A percentile compares a stretch with the other conserved stretches of the same genome.
Evolutionary conservation across 208 protist species (phyloP).

Genomic region (Leishmania lainsoni): DNA sequence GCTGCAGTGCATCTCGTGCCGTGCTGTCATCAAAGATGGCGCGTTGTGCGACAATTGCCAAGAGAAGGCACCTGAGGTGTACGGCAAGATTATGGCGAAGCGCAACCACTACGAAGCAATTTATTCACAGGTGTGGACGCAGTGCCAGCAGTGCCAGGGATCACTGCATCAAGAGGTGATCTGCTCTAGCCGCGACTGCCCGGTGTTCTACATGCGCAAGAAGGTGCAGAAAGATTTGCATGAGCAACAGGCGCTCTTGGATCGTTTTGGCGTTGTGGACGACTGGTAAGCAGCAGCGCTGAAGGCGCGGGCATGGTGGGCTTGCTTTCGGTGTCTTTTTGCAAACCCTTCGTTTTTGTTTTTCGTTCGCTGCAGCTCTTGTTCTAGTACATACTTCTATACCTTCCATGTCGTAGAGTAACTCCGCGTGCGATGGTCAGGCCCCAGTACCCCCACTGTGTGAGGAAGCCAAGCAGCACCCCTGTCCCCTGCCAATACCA

Average conservation of each 20-base stretch:
- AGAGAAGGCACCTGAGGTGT: conserved; percentile 91
- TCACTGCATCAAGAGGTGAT: conserved; percentile 98
- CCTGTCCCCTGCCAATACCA: neutral
- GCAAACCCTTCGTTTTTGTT: neutral
- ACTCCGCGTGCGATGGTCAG: neutral
- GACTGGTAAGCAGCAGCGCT: conserved; percentile 78
- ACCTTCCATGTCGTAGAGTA: neutral
- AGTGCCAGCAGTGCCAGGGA: conserved; percentile 99
- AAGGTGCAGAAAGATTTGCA: conserved; percentile 99
- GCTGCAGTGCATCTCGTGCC: conserved; percentile 97
- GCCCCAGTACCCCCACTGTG: neutral
- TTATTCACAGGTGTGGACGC: conserved; percentile 98
- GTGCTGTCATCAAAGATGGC: conserved; percentile 72
- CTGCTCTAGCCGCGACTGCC: conserved; percentile 97
- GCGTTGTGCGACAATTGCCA: conserved; percentile 94
- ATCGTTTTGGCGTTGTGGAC: conserved; percentile 94
- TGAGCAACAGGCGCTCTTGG: conserved; percentile 93
- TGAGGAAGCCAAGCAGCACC: neutral
- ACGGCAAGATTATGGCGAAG: conserved; percentile 90
- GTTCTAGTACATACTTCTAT: neutral
- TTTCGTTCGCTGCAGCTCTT: neutral
- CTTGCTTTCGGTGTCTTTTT: neutral
- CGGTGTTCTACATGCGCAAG: conserved; percentile 99
- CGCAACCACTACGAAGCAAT: conserved; percentile 95
- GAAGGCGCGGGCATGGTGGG: neutral